phyloP scores from a whole-genome alignment of 306 rosid species.

The Geum urbanum region DNA sequence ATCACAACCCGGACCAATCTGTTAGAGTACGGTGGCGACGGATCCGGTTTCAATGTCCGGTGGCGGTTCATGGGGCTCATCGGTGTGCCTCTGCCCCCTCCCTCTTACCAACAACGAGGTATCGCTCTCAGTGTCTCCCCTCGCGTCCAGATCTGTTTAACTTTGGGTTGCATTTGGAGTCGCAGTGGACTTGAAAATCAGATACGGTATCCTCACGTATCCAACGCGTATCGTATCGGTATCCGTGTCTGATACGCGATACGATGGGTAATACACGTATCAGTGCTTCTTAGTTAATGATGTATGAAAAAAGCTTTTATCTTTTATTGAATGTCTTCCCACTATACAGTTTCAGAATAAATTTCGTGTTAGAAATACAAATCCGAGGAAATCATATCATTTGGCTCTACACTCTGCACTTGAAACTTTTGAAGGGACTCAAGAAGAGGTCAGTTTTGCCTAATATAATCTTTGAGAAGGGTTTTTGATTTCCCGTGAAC shows the following conservation, averaged over 20 bases:
- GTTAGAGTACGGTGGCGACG: constrained; percentile 34
- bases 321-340: constrained; percentile 28
- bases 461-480: neutral
- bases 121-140: too few species aligned
- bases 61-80: constrained; percentile 36
- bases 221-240: too few species aligned
- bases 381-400: constrained; percentile 34
- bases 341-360: constrained; percentile 66
- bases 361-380: constrained; percentile 53
- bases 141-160: too few species aligned
- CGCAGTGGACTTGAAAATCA: too few species aligned
- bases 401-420: constrained; percentile 48
- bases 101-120: too few species aligned
- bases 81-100: too few species aligned
- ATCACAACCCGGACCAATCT: constrained; percentile 36
- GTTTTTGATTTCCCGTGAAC: neutral
- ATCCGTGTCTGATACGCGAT: too few species aligned
- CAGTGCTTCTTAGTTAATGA: too few species aligned
- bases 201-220: too few species aligned
- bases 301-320: neutral
- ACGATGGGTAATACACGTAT: too few species aligned
- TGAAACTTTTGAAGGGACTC: constrained; percentile 71
- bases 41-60: constrained; percentile 39
- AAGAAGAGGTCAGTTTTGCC: constrained; percentile 67
- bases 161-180: too few species aligned